Base-by-base conservation (phyloP, 805 yeast species). In the Clavispora phyllophila region DNA sequence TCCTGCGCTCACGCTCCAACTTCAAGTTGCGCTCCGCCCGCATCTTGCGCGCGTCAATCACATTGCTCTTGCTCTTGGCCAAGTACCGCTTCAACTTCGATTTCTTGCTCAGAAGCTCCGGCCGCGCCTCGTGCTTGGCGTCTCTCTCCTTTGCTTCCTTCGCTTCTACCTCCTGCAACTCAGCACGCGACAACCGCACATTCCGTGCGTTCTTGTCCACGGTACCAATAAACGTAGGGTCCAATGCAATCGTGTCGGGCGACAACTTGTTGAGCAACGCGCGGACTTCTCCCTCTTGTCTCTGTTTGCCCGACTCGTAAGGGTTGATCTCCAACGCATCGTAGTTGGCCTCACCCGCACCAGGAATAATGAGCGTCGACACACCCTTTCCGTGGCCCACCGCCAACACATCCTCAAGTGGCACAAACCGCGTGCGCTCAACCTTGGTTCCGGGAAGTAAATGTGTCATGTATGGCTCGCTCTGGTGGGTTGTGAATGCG, bases 281-380 rank as follows among this genome's bases (percentile, higher is more conserved):
- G 58, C 91, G 80, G 28, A 93, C 96, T 72, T 93, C 99, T 36
- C 78, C 75, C 67, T 91, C 91, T 65, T 91, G 96, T 72, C 98
- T 83, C 68, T 90, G 97, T 61, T 87, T 84, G 42, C 86, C 80
- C 9, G 96, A 79, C 63, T 88, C 96, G 66, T 75, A 93, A 49
- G 99, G 99, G 63, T 93, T 93, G 56, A 81, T 65, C 66, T 93
- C 99, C 61, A 89, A 65, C 3, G 98, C 89, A 70, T 93, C 99
- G 62, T 79, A 89, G 66, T 93, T 93, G 48, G 99, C 96, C 68
- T 93, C 99, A 71, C 99, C 99, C 33, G 97, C 73, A 20, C 99
- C 99, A 32, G 99, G 99, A 45, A 93, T 75, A 52, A 93, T 84
- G 46, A 93, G 53, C n/a, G 93, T 82, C n/a, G 83, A 77, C 32